Evolutionary conservation across 2,329 filamentous ascomycete genomes (phyloP).

Genomic region (Orbilia quercus): DNA sequence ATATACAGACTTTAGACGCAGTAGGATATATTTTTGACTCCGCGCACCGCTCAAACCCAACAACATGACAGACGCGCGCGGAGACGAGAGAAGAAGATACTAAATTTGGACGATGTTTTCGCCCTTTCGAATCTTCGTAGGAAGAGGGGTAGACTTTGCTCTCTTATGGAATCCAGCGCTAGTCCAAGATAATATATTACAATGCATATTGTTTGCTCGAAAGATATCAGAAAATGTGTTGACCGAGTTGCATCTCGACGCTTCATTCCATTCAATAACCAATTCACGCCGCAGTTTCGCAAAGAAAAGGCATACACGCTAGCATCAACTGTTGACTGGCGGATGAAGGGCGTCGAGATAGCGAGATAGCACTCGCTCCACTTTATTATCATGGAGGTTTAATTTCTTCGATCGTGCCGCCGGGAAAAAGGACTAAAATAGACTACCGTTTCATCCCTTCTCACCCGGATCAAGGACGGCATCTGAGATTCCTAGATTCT

Average conservation of each 20-base stretch:
- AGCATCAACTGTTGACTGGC: neutral
- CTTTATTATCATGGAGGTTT: neutral
- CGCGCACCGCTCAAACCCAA: neutral
- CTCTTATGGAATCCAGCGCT: no score
- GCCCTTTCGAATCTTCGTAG: neutral
- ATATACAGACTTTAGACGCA: no score
- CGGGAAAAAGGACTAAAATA: neutral
- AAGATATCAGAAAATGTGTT: constrained; percentile 33
- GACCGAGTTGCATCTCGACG: constrained; percentile 31
- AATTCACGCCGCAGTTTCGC: constrained; percentile 1
- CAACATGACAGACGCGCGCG: constrained; percentile 13
- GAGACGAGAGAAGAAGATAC: neutral
- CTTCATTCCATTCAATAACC: no score
- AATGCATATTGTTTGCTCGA: constrained; percentile 42
- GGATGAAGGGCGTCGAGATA: neutral
- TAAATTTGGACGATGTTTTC: constrained; percentile 2
- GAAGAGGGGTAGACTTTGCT: no score
- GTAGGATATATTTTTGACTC: no score
- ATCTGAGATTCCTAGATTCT: neutral
- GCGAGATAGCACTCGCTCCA: neutral
- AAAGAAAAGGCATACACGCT: constrained; percentile 36
- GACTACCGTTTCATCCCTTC: neutral
- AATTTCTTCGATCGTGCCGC: neutral
- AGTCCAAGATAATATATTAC: constrained; percentile 7
- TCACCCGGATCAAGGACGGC: neutral